Conservation (phyloP, 331 rosid genomes). For the Rhamnella rubrinervis region DNA sequence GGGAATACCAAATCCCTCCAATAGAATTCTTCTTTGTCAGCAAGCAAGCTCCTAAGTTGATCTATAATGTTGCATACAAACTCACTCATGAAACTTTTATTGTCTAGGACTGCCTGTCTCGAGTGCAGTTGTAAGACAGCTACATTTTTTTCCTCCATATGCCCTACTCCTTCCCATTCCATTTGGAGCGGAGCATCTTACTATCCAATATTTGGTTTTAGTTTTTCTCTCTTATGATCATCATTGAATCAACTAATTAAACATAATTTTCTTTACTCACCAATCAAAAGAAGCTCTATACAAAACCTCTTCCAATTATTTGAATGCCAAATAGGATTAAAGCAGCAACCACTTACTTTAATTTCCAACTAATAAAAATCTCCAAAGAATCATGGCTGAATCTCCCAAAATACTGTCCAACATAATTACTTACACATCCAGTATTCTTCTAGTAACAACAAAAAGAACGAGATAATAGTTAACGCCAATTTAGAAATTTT, state of each 20-base stretch:
- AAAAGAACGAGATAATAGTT: not conserved
- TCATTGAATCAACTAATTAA: too few relatives aligned
- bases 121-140: too few relatives aligned
- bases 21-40: not conserved
- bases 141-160: too few relatives aligned
- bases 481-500: constrained; percentile 2
- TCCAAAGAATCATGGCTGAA: not conserved
- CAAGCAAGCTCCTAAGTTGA: not conserved
- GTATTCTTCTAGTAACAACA: constrained; percentile 5
- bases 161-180: too few relatives aligned
- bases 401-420: not conserved
- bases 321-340: too few relatives aligned
- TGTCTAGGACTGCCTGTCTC: too few relatives aligned
- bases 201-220: too few relatives aligned
- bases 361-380: not conserved
- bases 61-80: not conserved
- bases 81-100: not conserved
- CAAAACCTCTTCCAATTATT: too few relatives aligned
- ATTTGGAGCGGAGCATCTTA: too few relatives aligned
- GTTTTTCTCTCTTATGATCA: too few relatives aligned
- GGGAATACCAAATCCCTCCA: not conserved
- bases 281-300: too few relatives aligned
- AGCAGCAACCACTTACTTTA: not conserved
- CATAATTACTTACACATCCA: not conserved
- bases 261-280: too few relatives aligned